Base-by-base conservation (phyloP, 352 stramenopile species). In the Phytopythium chamaehyphon region DNA sequence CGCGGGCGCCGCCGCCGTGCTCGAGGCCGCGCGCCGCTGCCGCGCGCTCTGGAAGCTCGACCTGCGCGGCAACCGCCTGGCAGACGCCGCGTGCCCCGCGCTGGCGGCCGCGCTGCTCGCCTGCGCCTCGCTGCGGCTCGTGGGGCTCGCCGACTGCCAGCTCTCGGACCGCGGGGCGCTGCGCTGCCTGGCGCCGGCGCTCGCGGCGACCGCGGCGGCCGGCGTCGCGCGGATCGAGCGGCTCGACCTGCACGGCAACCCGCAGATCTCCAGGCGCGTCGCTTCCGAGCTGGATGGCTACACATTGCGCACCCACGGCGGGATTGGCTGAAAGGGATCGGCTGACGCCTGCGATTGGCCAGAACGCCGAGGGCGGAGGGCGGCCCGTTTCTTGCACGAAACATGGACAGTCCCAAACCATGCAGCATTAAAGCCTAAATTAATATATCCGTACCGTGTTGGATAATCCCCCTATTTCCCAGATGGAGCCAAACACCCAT, bases 21-120 rank as follows among this genome's bases (percentile, higher is more conserved):
- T 69, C 28, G 75, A 88, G 50, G 71, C 73, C 1, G 50, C 88
- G 28, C 54, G 35, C 3, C 60, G 71, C 64, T 83, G 73, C 39
- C 61, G 57, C 39, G 55, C 54, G 38, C 67, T 91, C 11, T 86
- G 80, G 73, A 91, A 91, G 48, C 64, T 91, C 37, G 80, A 91
- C 40, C 52, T 91, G 19, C 88, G 73, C 49, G 47, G 64, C 38
- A 91, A 91, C 50, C 71, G 83, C 59, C 58, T 91, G 28, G 63
- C 63, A 11, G 77, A 91, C 57, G 65, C 59, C 62, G 60, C 63
- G 4, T 87, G 71, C 54, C 48, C 61, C 2, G 53, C 63, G 33
- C 40, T 91, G 11, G 46, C 63, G 1, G 56, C 59, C 12, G 55
- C 66, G 31, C 61, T 91, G 6, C 45, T 85, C 19, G 37, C 38